Base-by-base conservation (phyloP, 2,329 filamentous ascomycete species). In the Colletotrichum scovillei region DNA sequence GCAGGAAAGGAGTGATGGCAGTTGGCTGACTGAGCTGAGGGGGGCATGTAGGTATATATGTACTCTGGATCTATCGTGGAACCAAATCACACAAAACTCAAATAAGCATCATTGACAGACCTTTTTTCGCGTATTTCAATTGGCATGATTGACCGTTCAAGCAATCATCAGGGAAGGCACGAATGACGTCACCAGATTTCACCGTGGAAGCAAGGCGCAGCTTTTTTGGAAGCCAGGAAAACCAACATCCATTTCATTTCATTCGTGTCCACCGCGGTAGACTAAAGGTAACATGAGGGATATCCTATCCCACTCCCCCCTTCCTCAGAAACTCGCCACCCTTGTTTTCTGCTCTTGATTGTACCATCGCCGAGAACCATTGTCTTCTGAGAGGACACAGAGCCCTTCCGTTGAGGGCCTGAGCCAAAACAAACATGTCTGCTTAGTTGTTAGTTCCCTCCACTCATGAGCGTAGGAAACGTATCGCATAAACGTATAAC, bases 201-300 rank as follows among this genome's bases (percentile, higher is more conserved):
- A 57, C 32, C 3, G 24, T 14, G 38, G 24, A n/a, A 8, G 5
- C 9, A 24, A 35, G 14, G 6, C 42, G 12, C 24, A 4, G n/a
- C 22, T 7, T 63, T 63, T 35, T 16, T 64, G 58, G 62, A 72
- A 62, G 67, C 62, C 56, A 66, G 56, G 49, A 35, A 73, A 22
- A 56, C 57, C 63, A 56, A 70, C 65, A 74, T 74, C 73, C 73
- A 71, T 75, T 73, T 74, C 71, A 63, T 75, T 67, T 74, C 73
- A 71, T 67, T 75, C 71, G 67, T 75, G 58, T 74, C 73, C 74
- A 74, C 67, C 67, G 4, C 49, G 19, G 73, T 69, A 71, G 69
- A 68, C 24, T 49, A n/a, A 49, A 22, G 42, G 42, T 26, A 38
- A 19, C 26, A 64, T 55, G 24, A 11, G 49, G 30, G 53, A 42